phyloP scores from a whole-genome alignment of 495 filamentous ascomycete genomes.

The Cenococcum geophilum region DNA sequence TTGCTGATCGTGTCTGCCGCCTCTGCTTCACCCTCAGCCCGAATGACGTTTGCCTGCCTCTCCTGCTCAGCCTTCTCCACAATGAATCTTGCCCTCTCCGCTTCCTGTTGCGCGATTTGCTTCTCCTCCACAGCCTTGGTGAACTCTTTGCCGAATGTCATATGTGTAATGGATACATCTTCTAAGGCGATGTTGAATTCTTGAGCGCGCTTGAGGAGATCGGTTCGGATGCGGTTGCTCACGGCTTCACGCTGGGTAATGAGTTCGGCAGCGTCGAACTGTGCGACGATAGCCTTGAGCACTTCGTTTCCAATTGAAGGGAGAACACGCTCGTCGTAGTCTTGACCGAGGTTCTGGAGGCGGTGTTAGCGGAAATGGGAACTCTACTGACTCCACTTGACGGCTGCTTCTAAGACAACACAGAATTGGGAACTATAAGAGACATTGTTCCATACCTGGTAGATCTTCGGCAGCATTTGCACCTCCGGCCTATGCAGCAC shows the following conservation, averaged over 20 bases:
- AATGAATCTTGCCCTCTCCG: slow-evolving; percentile 93
- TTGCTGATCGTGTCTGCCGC: slow-evolving; percentile 88
- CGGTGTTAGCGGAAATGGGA: neutral
- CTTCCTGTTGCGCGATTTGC: slow-evolving; percentile 99
- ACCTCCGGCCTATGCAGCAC: slow-evolving; percentile 96
- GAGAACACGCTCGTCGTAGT: slow-evolving; percentile 99
- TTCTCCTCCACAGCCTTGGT: slow-evolving; percentile 98
- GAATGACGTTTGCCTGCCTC: slow-evolving; percentile 94
- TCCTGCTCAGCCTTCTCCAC: slow-evolving; percentile 99
- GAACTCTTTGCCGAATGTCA: slow-evolving; percentile 99
- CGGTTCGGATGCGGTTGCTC: slow-evolving; percentile 86
- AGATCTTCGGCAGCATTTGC: slow-evolving; percentile 87
- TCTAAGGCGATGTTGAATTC: slow-evolving; percentile 99
- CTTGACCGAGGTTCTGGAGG: slow-evolving; percentile 64
- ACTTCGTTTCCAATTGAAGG: slow-evolving; percentile 99
- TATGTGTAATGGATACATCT: slow-evolving; percentile 99
- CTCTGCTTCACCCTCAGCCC: slow-evolving; percentile 96
- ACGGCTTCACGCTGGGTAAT: slow-evolving; percentile 99
- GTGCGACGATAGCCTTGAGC: slow-evolving; percentile 96
- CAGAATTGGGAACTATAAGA: no score
- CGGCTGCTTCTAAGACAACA: neutral
- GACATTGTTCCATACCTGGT: slow-evolving; percentile 60
- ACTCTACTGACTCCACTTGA: neutral
- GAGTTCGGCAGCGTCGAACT: slow-evolving; percentile 98
- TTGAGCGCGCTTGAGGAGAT: slow-evolving; percentile 88